Conservation (phyloP, 768 basidiomycete species). For the Coprinopsis cinerea region DNA sequence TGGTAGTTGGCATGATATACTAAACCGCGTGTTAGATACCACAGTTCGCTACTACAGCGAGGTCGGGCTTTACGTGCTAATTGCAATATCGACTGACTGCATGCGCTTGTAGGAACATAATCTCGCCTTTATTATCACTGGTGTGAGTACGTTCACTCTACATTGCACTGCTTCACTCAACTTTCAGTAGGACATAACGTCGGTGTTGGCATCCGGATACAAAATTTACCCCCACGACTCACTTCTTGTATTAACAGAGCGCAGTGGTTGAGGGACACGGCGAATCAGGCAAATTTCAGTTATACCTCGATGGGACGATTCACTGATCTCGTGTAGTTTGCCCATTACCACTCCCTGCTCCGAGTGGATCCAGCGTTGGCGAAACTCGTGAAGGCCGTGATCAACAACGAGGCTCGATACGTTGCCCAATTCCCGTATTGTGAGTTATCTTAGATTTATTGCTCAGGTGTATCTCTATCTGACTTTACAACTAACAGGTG, state of each 20-base stretch:
- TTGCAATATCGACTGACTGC: no score
- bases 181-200: conserved; percentile 62
- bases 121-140: conserved; percentile 76
- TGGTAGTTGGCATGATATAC: neutral
- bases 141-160: conserved; percentile 36
- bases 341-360: conserved; percentile 60
- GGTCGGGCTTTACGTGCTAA: conserved; percentile 26
- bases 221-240: neutral
- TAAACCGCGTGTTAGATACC: conserved; percentile 44
- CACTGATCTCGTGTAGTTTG: conserved; percentile 41
- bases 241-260: conserved; percentile 39
- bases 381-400: conserved; percentile 69
- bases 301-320: conserved; percentile 1
- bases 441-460: conserved; percentile 16
- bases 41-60: conserved; percentile 71
- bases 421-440: conserved; percentile 73
- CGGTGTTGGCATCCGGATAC: conserved; percentile 18
- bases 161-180: neutral
- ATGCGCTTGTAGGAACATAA: conserved; percentile 34
- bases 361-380: conserved; percentile 52
- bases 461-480: neutral
- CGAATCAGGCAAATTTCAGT: conserved; percentile 52
- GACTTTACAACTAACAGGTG: conserved; percentile 34
- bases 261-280: conserved; percentile 80
- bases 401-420: conserved; percentile 75